These are phyloP conservation scores for Stagonosporopsis tanaceti DNA, from an alignment of 2,329 filamentous ascomycete species.

Conservation along the genomic window DNA sequence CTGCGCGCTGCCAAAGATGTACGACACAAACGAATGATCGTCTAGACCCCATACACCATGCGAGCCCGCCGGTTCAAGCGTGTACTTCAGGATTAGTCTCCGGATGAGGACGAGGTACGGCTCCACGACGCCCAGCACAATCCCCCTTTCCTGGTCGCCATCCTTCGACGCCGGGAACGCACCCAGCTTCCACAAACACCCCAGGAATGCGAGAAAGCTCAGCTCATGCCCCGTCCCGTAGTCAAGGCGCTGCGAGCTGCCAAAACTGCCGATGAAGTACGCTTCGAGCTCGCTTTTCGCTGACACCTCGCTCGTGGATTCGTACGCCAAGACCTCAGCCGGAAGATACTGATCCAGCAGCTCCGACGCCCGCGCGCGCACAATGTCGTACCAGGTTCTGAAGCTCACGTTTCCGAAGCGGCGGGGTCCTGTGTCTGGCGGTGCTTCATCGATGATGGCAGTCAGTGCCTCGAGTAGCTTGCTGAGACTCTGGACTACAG, in stretches of 20 bases:
- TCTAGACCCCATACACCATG: slow-evolving; percentile 99
- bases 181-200: slow-evolving; percentile 87
- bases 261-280: slow-evolving; percentile 87
- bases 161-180: slow-evolving; percentile 69
- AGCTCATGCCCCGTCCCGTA: slow-evolving; percentile 97
- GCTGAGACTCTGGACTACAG: slow-evolving; percentile 70
- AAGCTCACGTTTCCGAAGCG: slow-evolving; percentile 94
- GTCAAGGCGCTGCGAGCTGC: slow-evolving; percentile 86
- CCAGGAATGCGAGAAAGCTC: slow-evolving; percentile 91
- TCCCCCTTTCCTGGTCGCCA: slow-evolving; percentile 74
- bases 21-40: slow-evolving; percentile 92
- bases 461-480: slow-evolving; percentile 71
- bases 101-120: slow-evolving; percentile 85
- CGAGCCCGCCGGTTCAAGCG: slow-evolving; percentile 91
- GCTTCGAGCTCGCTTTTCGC: slow-evolving; percentile 73
- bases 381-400: slow-evolving; percentile 78
- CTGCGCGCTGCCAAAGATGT: slow-evolving; percentile 95
- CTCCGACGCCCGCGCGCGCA: slow-evolving; percentile 66
- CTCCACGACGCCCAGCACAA: slow-evolving; percentile 84
- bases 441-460: slow-evolving; percentile 75
- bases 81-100: slow-evolving; percentile 86
- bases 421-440: slow-evolving; percentile 83
- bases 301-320: slow-evolving; percentile 45
- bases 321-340: slow-evolving; percentile 52
- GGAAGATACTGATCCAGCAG: slow-evolving; percentile 68